Evolutionary conservation across 768 basidiomycete species (phyloP).

Genomic region (Pholiota conissans): DNA sequence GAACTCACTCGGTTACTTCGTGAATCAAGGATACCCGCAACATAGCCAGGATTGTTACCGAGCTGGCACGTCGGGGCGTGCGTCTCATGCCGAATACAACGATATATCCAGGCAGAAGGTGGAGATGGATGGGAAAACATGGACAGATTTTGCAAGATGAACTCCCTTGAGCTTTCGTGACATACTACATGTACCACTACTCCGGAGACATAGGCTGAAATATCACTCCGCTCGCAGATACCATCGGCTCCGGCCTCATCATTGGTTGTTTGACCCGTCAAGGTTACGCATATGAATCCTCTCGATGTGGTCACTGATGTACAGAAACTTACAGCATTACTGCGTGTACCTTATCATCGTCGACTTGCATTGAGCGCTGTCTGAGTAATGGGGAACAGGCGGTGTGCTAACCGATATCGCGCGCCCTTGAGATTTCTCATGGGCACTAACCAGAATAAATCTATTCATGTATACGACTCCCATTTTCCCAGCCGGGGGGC

Average conservation of each 20-base stretch:
- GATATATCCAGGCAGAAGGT: conserved; percentile 66
- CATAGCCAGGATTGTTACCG: conserved; percentile 76
- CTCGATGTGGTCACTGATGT: not conserved
- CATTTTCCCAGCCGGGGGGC: conserved; percentile 3
- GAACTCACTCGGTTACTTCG: conserved; percentile 17
- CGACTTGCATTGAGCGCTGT: not conserved
- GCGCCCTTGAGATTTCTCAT: not conserved
- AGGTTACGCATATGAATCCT: conserved; percentile 2
- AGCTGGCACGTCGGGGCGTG: conserved; percentile 71
- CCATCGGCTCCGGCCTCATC: conserved; percentile 13
- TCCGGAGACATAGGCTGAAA: conserved; percentile 19
- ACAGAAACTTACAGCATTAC: not conserved
- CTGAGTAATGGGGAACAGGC: not conserved
- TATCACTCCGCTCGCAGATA: conserved; percentile 17
- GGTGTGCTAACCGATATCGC: not conserved
- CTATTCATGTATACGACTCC: not conserved
- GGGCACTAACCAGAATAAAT: not conserved
- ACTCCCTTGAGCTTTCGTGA: conserved; percentile 17
- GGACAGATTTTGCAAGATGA: conserved; percentile 63
- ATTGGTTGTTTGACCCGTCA: conserved; percentile 10
- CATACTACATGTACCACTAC: conserved; percentile 21
- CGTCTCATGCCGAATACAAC: conserved; percentile 70
- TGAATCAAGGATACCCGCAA: conserved; percentile 81
- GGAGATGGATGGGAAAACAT: conserved; percentile 85
- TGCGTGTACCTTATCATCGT: not conserved